These are phyloP conservation scores for Paraconiothyrium brasiliense DNA, from an alignment of 2,329 filamentous ascomycete genomes.

Conservation along the genomic window DNA sequence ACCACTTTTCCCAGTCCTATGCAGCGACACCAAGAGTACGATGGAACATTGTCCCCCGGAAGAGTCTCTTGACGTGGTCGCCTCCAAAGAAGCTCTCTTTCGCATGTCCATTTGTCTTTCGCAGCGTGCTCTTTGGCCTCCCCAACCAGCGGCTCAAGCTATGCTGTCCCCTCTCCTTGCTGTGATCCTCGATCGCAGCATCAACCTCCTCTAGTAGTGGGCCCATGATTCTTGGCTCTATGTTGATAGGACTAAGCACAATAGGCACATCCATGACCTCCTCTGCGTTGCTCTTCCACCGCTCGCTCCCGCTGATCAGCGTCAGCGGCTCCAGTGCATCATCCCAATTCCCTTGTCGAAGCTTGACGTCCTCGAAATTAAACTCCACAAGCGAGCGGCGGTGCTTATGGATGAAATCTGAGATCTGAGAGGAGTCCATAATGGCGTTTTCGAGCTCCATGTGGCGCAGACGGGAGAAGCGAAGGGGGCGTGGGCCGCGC, in stretches of 20 bases:
- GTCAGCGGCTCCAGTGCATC: conserved; percentile 80
- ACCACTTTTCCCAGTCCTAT: neutral
- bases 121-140: conserved; percentile 28
- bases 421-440: conserved; percentile 76
- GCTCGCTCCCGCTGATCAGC: conserved; percentile 52
- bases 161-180: conserved; percentile 31
- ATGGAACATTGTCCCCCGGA: conserved; percentile 40
- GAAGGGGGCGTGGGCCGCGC: conserved; percentile 56
- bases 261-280: conserved; percentile 55
- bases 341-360: conserved; percentile 80
- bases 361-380: conserved; percentile 78
- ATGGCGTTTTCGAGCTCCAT: conserved; percentile 77
- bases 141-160: conserved; percentile 46
- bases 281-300: conserved; percentile 52
- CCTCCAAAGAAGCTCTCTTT: conserved; percentile 50
- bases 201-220: conserved; percentile 45
- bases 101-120: conserved; percentile 26
- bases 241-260: conserved; percentile 46
- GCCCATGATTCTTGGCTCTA: conserved; percentile 47
- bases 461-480: conserved; percentile 72
- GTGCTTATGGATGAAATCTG: conserved; percentile 73
- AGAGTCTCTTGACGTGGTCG: conserved; percentile 49
- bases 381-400: conserved; percentile 76
- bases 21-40: neutral
- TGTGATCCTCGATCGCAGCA: conserved; percentile 32